Base-by-base conservation (phyloP, 2,329 filamentous ascomycete genomes). In the Hypoxylon sp. region DNA sequence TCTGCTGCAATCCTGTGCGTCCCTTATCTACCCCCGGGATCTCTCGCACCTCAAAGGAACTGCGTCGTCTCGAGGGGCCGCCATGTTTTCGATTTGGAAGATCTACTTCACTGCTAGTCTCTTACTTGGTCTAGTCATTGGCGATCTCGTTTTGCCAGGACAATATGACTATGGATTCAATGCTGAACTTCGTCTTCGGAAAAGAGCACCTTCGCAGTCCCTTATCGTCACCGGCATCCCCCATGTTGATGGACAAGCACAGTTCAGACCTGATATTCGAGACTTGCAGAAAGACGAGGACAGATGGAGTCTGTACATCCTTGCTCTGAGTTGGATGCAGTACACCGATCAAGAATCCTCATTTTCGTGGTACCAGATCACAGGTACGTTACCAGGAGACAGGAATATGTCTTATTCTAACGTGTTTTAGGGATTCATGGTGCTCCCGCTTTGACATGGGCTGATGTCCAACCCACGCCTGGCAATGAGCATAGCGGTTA, bases 331-430 rank as follows among this genome's bases (percentile, higher is more conserved):
- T 67, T 83, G 85, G 73, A 84, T 93, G 75, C 86, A 90, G 71
- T 80, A 77, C 55, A 82, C 82, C 48, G 75, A 85, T 57, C 87
- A 91, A 71, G 75, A 76, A 12, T 72, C 77, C 43, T 76, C 78
- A 46, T 76, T 88, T 26, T 93, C 90, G 29, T 94, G 85, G 76
- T 95, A 91, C 71, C 83, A 90, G 64, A 80, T 95, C 62, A 81
- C 88, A 52, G 89, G 90, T 89, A 69, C 19, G 50, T 41, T 5
- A 36, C 15, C 5, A 37, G 13, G 31, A 36, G 15, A 30, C 16
- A 37, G 34, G 17, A 44, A 19, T 32, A 7, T 37, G 30, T 30
- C 35, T 41, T 7, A 40, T 41, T 45, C 51, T 66, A 32, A 65
- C 50, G 11, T 25, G 11, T 19, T 17, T 19, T 35, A 91, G 89